Evolutionary conservation across 768 basidiomycete species (phyloP).

Genomic region (Tephrocybe sp.): DNA sequence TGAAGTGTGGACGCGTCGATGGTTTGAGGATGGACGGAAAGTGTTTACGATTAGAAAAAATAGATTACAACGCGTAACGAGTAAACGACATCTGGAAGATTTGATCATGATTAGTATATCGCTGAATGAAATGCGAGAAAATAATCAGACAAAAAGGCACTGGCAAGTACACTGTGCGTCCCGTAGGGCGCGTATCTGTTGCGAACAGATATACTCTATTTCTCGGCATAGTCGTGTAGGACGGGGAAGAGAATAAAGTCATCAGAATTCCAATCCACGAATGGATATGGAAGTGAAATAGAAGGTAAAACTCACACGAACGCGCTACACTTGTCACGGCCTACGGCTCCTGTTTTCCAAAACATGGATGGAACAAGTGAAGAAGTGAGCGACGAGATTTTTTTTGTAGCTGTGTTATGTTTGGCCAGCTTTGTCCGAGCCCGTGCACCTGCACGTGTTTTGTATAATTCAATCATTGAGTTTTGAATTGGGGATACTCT

Average conservation of each 20-base stretch:
- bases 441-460: too few relatives aligned
- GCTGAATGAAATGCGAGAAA: slow-evolving; percentile 14
- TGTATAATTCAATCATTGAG: too few relatives aligned
- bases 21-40: not conserved
- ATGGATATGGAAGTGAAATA: not conserved
- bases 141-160: slow-evolving; percentile 81
- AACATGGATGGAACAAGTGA: not conserved
- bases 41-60: slow-evolving; percentile 1
- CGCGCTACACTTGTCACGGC: not conserved
- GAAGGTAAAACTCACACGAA: slow-evolving; percentile 3
- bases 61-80: not conserved
- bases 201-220: slow-evolving; percentile 77
- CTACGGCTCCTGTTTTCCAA: too few relatives aligned
- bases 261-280: slow-evolving; percentile 31
- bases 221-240: slow-evolving; percentile 88
- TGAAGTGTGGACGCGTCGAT: slow-evolving; percentile 30
- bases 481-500: too few relatives aligned
- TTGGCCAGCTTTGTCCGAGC: slow-evolving; percentile 5
- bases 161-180: slow-evolving; percentile 82
- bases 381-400: not conserved
- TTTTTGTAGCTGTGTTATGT: not conserved
- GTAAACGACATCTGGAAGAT: not conserved
- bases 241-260: slow-evolving; percentile 91
- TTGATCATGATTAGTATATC: not conserved
- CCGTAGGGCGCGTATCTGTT: slow-evolving; percentile 64